Base-by-base conservation (phyloP, 306 rosid genomes). In the Vigna nakashimae region DNA sequence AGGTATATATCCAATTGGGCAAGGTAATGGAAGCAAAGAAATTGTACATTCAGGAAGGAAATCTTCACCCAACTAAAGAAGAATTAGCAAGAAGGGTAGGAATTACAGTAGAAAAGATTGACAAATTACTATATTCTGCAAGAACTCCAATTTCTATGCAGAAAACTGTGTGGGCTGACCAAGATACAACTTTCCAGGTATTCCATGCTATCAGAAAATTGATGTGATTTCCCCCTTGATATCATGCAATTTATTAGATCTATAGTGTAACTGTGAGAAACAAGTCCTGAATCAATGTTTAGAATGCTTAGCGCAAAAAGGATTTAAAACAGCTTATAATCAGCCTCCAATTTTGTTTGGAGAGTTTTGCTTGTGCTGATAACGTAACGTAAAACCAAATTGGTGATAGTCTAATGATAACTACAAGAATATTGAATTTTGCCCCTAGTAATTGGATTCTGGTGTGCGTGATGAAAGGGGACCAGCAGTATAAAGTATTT, bases 101-200 rank as follows among this genome's bases (percentile, higher is more conserved):
- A 73, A 89, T 95, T 32, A 74, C 96, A 6, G 87, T 71, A 43
- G 91, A 87, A 24, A 95, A 86, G 91, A 69, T 92, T 84, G 88
- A 82, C 40, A 85, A 77, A 56, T 79, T 90, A 79, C 82, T 88
- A 30, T 87, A 36, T 81, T 79, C 73, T 69, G 86, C 98, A 50
- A 91, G 98, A 88, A 76, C 66, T 78, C 97, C 98, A 26, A 79
- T 87, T 75, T 95, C 98, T 24, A 82, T 95, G 91, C 97, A 95
- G 80, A 91, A 90, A 88, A 81, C 90, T 24, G 93, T 92, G 30
- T 89, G 97, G 95, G 64, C 97, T 48, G 98, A 90, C 82, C 93
- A 92, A 58, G 84, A 84, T 67, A 91, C 93, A 67, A 92, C 97
- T 75, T 95, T 82, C 78, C 98, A 92, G 97, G 98, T 95, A 89